Evolutionary conservation across 805 yeast genomes (phyloP).

Genomic region (Ogataea pilisensis): DNA sequence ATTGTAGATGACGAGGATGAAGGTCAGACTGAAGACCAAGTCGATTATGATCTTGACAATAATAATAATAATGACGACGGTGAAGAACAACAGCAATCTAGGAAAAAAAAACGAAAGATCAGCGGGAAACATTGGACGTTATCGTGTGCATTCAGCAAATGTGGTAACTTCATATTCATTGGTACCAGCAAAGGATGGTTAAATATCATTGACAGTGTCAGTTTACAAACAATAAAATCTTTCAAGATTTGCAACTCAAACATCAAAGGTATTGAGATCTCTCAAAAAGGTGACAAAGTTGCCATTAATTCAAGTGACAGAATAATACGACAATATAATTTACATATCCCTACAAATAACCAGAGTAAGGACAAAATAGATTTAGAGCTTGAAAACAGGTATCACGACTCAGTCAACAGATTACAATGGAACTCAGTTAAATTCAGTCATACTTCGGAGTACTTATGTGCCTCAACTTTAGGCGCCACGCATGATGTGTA

Average conservation of each 20-base stretch:
- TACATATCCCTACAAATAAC: slow-evolving; percentile 22
- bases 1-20: slow-evolving; percentile 8
- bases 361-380: slow-evolving; percentile 11
- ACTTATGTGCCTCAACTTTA: slow-evolving; percentile 81
- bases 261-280: slow-evolving; percentile 61
- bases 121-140: slow-evolving; percentile 41
- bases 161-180: slow-evolving; percentile 54
- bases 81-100: slow-evolving; percentile 2
- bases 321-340: slow-evolving; percentile 57
- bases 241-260: slow-evolving; percentile 60
- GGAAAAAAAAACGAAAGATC: slow-evolving; percentile 14
- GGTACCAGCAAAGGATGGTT: slow-evolving; percentile 84
- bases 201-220: slow-evolving; percentile 39
- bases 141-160: slow-evolving; percentile 45
- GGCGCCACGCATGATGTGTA: slow-evolving; percentile 88
- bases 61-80: slow-evolving; percentile 20
- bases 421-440: slow-evolving; percentile 84
- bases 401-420: slow-evolving; percentile 85
- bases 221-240: slow-evolving; percentile 35
- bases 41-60: too few relatives aligned
- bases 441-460: slow-evolving; percentile 74
- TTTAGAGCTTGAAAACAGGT: slow-evolving; percentile 70
- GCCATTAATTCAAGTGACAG: slow-evolving; percentile 78
- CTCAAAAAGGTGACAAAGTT: slow-evolving; percentile 55
- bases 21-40: slow-evolving; percentile 15